These are phyloP conservation scores for Penicillium simplicissimum DNA, from an alignment of 495 filamentous ascomycete genomes.

Conservation along the genomic window DNA sequence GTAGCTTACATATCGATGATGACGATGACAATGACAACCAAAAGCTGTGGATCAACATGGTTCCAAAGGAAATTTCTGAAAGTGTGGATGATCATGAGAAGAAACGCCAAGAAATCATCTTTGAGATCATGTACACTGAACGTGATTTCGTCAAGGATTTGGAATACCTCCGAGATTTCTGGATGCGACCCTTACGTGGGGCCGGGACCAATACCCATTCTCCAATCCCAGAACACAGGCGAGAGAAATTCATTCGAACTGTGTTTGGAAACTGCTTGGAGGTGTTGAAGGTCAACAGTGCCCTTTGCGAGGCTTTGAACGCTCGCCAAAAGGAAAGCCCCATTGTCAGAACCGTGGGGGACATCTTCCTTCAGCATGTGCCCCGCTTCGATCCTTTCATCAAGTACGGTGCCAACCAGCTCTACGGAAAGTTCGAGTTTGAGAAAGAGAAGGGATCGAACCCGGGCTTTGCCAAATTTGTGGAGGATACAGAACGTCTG, in stretches of 20 bases:
- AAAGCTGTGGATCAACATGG: slow-evolving; percentile 99
- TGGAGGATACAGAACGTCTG: slow-evolving; percentile 93
- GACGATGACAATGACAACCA: slow-evolving; percentile 89
- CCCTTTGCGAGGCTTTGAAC: slow-evolving; percentile 83
- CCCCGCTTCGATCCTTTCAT: slow-evolving; percentile 95
- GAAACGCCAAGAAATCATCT: slow-evolving; percentile 97
- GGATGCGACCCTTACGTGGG: slow-evolving; percentile 88
- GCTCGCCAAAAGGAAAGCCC: slow-evolving; percentile 85
- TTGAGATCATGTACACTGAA: slow-evolving; percentile 98
- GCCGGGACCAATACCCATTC: slow-evolving; percentile 65
- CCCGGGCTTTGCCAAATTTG: slow-evolving; percentile 82
- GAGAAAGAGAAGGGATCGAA: slow-evolving; percentile 93
- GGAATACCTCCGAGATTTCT: slow-evolving; percentile 97
- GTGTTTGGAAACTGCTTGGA: slow-evolving; percentile 97
- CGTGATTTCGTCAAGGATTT: slow-evolving; percentile 99
- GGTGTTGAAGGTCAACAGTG: slow-evolving; percentile 85
- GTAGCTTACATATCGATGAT: slow-evolving; percentile 74
- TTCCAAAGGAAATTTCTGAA: slow-evolving; percentile 91
- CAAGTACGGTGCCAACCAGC: slow-evolving; percentile 91
- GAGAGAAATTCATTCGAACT: slow-evolving; percentile 87
- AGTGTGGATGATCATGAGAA: slow-evolving; percentile 86
- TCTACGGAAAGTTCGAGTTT: slow-evolving; percentile 97
- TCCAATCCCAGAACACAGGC: slow-evolving; percentile 82
- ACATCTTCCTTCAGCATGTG: slow-evolving; percentile 91
- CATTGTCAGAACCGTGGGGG: slow-evolving; percentile 86